phyloP scores from a whole-genome alignment of 768 basidiomycete genomes.

The Mrakia gelida region DNA sequence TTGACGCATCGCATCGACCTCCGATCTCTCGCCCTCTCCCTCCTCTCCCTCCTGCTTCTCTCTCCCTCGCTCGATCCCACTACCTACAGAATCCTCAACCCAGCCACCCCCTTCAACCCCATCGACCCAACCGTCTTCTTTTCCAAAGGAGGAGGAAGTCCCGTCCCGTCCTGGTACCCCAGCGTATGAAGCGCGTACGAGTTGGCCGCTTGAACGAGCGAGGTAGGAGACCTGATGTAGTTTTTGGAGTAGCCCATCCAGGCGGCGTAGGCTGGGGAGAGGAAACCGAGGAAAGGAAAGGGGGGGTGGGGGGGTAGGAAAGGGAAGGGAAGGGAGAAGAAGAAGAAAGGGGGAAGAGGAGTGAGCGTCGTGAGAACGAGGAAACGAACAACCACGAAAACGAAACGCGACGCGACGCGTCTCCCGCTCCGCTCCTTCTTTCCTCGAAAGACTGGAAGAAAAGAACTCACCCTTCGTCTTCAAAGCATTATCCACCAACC shows the following conservation, averaged over 20 bases:
- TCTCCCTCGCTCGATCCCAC: too few relatives aligned
- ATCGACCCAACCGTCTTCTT: neutral
- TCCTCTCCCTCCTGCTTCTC: too few relatives aligned
- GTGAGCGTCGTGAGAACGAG: too few relatives aligned
- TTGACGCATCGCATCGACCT: too few relatives aligned
- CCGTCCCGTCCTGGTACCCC: neutral
- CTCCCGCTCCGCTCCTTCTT: too few relatives aligned
- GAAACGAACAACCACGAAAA: too few relatives aligned
- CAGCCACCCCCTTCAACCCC: neutral
- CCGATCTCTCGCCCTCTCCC: too few relatives aligned
- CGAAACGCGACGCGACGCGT: neutral
- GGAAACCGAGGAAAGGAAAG: neutral
- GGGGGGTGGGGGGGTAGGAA: too few relatives aligned
- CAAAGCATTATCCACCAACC: neutral
- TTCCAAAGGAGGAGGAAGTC: neutral
- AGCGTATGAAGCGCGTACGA: neutral
- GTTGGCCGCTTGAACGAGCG: neutral
- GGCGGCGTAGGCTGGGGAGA: slow-evolving; percentile 1
- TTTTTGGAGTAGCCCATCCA: neutral
- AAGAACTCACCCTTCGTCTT: slow-evolving; percentile 5
- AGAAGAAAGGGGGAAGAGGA: neutral
- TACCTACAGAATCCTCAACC: neutral
- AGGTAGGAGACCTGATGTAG: neutral
- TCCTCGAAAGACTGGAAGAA: neutral
- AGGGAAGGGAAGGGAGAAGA: neutral